Conservation (phyloP, 805 yeast species). For the Suhomyces vadensis region DNA sequence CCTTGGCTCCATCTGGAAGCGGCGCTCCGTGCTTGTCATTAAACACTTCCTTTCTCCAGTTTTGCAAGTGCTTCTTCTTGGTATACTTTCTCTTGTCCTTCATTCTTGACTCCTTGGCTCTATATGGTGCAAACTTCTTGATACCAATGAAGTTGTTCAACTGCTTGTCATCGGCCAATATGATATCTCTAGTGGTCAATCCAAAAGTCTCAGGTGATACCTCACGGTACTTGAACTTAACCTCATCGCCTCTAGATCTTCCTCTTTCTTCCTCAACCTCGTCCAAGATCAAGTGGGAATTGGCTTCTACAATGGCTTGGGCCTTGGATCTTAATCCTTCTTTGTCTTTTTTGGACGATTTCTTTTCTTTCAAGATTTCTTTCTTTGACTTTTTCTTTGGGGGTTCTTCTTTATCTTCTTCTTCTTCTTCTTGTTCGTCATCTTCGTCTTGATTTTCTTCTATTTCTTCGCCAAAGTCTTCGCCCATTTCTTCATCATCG, state of each 20-base stretch:
- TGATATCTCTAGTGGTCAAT: constrained; percentile 77
- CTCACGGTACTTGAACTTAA: constrained; percentile 81
- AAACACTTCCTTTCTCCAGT: constrained; percentile 88
- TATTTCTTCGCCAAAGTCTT: constrained; percentile 27
- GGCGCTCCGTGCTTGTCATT: constrained; percentile 54
- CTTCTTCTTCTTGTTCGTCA: constrained; percentile 18
- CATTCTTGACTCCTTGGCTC: constrained; percentile 66
- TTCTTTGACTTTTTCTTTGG: constrained; percentile 48
- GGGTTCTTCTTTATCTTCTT: constrained; percentile 15
- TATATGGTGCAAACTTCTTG: constrained; percentile 91
- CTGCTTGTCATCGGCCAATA: constrained; percentile 84
- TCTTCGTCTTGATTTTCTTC: constrained; percentile 22
- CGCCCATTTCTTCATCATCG: constrained; percentile 35
- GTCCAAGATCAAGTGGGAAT: constrained; percentile 62
- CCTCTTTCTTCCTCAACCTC: constrained; percentile 67
- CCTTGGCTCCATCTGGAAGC: constrained; percentile 36
- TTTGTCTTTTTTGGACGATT: constrained; percentile 60
- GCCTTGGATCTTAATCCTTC: constrained; percentile 65
- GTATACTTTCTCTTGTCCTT: constrained; percentile 84
- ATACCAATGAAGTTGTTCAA: constrained; percentile 83
- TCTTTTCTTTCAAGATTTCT: constrained; percentile 58
- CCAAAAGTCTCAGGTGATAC: constrained; percentile 96
- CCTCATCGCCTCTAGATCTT: constrained; percentile 45
- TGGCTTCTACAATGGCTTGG: constrained; percentile 73
- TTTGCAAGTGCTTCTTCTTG: constrained; percentile 77